Conservation (phyloP, 1,139 yeast species). For the Candida sp. region DNA sequence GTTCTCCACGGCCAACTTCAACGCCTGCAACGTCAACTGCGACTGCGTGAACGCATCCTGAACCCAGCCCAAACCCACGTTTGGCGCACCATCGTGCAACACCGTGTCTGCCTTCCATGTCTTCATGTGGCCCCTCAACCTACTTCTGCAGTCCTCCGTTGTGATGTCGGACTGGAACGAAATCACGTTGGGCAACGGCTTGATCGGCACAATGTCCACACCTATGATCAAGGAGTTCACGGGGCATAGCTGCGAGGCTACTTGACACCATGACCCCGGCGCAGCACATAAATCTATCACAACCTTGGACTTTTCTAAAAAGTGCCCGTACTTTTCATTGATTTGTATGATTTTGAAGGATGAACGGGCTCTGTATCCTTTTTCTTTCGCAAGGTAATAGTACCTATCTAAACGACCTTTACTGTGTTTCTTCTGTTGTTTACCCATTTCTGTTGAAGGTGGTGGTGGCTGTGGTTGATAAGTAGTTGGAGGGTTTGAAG, state of each 20-base stretch:
- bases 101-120: conserved; percentile 99
- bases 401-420: conserved; percentile 99
- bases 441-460: conserved; percentile 61
- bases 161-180: conserved; percentile 98
- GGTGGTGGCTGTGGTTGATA: neutral
- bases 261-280: conserved; percentile 99
- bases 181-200: conserved; percentile 90
- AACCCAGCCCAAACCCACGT: conserved; percentile 99
- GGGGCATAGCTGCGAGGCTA: conserved; percentile 93
- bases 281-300: conserved; percentile 99
- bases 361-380: conserved; percentile 99
- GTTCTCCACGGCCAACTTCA: conserved; percentile 95
- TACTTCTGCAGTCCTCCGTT: conserved; percentile 96
- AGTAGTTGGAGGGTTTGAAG: neutral
- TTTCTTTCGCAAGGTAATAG: conserved; percentile 95
- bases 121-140: conserved; percentile 92
- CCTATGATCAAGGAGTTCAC: conserved; percentile 93
- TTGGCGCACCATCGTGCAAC: conserved; percentile 99
- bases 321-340: conserved; percentile 96
- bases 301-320: conserved; percentile 94
- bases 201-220: conserved; percentile 97
- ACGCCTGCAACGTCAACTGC: conserved; percentile 90
- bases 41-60: conserved; percentile 99
- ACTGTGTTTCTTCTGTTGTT: conserved; percentile 93
- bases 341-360: conserved; percentile 95